Conservation (phyloP, 306 rosid species). For the Cucumis cinereus region DNA sequence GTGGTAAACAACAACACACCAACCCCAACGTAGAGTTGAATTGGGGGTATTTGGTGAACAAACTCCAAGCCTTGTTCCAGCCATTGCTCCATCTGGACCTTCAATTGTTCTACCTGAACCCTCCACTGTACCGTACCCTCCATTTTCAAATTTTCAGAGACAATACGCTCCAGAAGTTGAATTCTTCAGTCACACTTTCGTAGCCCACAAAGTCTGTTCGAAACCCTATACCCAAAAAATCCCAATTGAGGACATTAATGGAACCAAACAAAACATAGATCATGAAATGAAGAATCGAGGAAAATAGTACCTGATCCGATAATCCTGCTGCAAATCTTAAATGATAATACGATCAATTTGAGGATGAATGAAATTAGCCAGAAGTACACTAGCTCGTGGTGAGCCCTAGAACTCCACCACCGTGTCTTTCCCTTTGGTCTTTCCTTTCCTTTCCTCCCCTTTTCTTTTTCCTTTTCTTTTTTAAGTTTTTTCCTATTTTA, state of each 20-base stretch:
- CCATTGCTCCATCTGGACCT: conserved; percentile 7
- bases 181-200: background rate
- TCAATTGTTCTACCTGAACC: conserved; percentile 9
- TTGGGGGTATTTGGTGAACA: conserved; percentile 10
- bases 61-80: conserved; percentile 1
- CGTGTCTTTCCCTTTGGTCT: background rate
- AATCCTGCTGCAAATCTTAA: background rate
- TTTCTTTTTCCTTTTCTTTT: background rate
- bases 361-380: background rate
- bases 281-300: background rate
- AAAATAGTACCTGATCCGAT: background rate
- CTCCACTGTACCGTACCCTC: conserved; percentile 6
- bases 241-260: background rate
- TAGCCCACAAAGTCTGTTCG: background rate
- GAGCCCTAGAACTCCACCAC: background rate
- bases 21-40: conserved; percentile 12
- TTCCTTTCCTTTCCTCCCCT: background rate
- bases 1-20: conserved; percentile 4
- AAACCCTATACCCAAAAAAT: background rate
- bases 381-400: background rate
- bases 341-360: background rate
- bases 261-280: background rate
- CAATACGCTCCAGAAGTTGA: background rate
- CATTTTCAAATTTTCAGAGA: background rate
- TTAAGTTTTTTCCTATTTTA: background rate